Evolutionary conservation across 2,329 filamentous ascomycete species (phyloP), one percentile per base, ranked within the genome.

Genomic region (Aschersonia sp.): DNA sequence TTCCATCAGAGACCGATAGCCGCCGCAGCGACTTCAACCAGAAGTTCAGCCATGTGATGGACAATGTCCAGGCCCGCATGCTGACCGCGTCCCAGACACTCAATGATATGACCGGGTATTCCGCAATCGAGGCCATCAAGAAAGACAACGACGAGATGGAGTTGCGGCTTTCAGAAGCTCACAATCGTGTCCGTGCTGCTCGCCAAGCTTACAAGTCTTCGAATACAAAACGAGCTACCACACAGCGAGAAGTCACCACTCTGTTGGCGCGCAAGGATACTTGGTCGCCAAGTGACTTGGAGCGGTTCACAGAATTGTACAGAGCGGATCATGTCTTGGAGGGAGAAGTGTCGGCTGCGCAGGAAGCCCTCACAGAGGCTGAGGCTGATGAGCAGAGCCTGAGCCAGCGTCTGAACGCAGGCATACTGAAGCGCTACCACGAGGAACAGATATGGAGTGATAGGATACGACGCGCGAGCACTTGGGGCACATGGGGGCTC

Each of bases 401-500:
- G 1, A 77, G 81, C 48, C 77, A 81, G 46, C 77, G 81, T 56
- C 70, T 98, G 47, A 90, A 84, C 60, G 81, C 83, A 51, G 81
- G 83, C 45, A 95, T 97, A 56, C 71, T 95, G 46, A 84, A 84
- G 51, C 79, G 94, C 51, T 98, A 98, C 65, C 92, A 98, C 64
- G 92, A 98, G 67, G 92, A 98, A 69, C 92, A 98, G 69, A 94
- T 98, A 48, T 98, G 92, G 92, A 94, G 87, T 60, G 92, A 98
- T 63, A 90, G 94, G 56, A 98, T 98, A 61, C 76, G 92, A 37
- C 76, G 92, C 54, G 95, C 95, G 73, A 92, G 85, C 62, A 98
- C 92, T 0, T 98, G 92, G 92, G 90, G 94, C 37, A 98, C 92
- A 0, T 97, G 94, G 81, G 92, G 90, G 0, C 69, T 98, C 51